These are phyloP conservation scores for Arthrobotrys sinensis DNA, from an alignment of 2,329 filamentous ascomycete species.

Conservation along the genomic window DNA sequence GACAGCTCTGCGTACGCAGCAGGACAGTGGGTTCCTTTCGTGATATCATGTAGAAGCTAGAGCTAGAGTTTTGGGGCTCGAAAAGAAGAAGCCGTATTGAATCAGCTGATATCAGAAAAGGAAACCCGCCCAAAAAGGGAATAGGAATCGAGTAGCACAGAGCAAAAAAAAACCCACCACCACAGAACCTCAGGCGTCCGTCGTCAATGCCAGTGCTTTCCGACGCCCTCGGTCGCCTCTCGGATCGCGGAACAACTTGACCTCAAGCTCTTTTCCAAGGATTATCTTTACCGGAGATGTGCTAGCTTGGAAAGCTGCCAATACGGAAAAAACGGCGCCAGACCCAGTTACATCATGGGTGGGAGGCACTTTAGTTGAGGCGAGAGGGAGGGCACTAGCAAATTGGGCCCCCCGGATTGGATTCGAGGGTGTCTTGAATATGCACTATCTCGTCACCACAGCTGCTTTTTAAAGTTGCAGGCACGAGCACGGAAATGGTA, in stretches of 20 bases:
- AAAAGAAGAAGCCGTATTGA: not conserved
- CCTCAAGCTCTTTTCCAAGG: constrained; percentile 41
- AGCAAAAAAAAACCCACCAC: constrained; percentile 1
- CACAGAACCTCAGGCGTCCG: not conserved
- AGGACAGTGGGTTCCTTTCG: constrained; percentile 24
- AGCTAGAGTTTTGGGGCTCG: constrained; percentile 16
- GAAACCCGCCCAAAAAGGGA: constrained; percentile 39
- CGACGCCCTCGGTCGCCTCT: constrained; percentile 39
- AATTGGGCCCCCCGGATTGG: constrained; percentile 37
- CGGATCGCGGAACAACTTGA: constrained; percentile 43
- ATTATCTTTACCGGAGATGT: constrained; percentile 44
- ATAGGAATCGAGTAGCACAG: constrained; percentile 29
- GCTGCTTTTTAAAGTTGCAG: constrained; percentile 57
- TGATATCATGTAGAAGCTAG: constrained; percentile 18
- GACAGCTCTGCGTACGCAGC: constrained; percentile 44
- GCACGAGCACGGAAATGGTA: constrained; percentile 34
- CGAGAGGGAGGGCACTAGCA: constrained; percentile 25
- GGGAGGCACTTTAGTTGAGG: constrained; percentile 30
- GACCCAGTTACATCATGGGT: constrained; percentile 51
- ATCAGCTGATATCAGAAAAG: constrained; percentile 31
- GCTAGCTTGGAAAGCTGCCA: constrained; percentile 52
- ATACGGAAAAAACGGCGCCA: constrained; percentile 60
- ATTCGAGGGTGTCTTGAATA: constrained; percentile 50
- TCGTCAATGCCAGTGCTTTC: constrained; percentile 36
- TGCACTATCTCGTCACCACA: constrained; percentile 58